Evolutionary conservation across 352 stramenopile species (phyloP), one percentile per base, ranked within the genome.

Genomic region (Globisporangium cylindrosporum): DNA sequence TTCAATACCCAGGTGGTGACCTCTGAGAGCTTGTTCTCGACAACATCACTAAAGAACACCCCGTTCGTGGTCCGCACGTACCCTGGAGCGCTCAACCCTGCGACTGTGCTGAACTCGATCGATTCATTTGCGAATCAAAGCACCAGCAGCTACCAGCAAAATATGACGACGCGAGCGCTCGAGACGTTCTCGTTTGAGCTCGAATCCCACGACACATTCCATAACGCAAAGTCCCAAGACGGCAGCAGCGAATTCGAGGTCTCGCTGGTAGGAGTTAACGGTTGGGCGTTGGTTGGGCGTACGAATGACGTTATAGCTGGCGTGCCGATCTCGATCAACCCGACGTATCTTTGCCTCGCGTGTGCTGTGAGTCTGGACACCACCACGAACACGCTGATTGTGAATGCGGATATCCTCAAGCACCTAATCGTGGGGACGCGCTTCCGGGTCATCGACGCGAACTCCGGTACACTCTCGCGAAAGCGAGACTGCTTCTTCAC

Each of bases 211-310:
- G 91, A 97, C 62, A 53, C 71, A 0, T 82, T 88, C 27, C 72
- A 78, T 12, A 99, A 98, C 61, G 74, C 77, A n/a, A 91, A 85
- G 10, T 91, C 92, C 59, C 94, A 98, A 36, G 84, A 90, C 60
- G 95, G 93, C 8, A 86, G 73, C 29, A 83, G 95, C 51, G 8
- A 20, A 0, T 96, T 98, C 56, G 78, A 96, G 12, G 88, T 98
- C 1, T 87, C 79, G 12, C 78, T 98, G 8, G 67, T 88, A 29
- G 96, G 94, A 3, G 74, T 73, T 10, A 77, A 71, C 15, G 93
- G 90, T 10, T 99, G 94, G 95, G 94, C 95, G 0, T 64, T 73
- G 34, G 83, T 86, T 43, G 95, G 94, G 4, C 89, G 94, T 18
- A 80, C 92, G 9, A 98, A 97, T 59, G 92, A 97, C 34, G 72